phyloP scores from a whole-genome alignment of 768 basidiomycete genomes.

The Tricholoma hemisulphureum region DNA sequence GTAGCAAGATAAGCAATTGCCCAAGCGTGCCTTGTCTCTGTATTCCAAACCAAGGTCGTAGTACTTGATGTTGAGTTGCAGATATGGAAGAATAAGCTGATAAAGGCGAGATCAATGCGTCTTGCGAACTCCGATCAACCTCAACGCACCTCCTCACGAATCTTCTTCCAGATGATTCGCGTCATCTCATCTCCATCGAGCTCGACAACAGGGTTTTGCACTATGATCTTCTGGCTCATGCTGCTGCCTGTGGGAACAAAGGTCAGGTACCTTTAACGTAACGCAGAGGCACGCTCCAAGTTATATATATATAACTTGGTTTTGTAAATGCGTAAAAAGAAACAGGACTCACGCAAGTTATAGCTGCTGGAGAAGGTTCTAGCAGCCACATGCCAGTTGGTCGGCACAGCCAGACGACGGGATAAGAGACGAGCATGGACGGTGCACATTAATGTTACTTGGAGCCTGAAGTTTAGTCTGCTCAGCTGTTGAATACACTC shows the following conservation, averaged over 20 bases:
- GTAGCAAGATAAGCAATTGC: neutral
- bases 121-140: neutral
- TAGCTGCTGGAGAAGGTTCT: conserved; percentile 19
- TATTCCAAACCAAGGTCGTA: conserved; percentile 94
- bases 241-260: conserved; percentile 6
- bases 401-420: conserved; percentile 12
- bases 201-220: conserved; percentile 88
- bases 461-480: neutral
- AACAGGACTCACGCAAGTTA: conserved; percentile 18
- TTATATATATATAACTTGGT: neutral
- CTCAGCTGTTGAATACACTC: neutral
- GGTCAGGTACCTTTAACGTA: neutral
- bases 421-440: conserved; percentile 9
- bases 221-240: conserved; percentile 65
- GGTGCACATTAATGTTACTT: conserved; percentile 12
- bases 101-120: conserved; percentile 1
- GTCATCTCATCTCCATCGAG: conserved; percentile 99
- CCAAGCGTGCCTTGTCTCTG: conserved; percentile 70
- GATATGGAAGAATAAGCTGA: conserved; percentile 92
- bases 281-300: neutral
- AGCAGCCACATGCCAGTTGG: conserved; percentile 10
- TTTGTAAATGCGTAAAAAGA: neutral
- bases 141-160: conserved; percentile 79
- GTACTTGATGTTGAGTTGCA: conserved; percentile 97
- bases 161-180: conserved; percentile 98